Evolutionary conservation across 2,329 filamentous ascomycete species (phyloP), one percentile per base, ranked within the genome.

Genomic region (Xylariaceae sp.): DNA sequence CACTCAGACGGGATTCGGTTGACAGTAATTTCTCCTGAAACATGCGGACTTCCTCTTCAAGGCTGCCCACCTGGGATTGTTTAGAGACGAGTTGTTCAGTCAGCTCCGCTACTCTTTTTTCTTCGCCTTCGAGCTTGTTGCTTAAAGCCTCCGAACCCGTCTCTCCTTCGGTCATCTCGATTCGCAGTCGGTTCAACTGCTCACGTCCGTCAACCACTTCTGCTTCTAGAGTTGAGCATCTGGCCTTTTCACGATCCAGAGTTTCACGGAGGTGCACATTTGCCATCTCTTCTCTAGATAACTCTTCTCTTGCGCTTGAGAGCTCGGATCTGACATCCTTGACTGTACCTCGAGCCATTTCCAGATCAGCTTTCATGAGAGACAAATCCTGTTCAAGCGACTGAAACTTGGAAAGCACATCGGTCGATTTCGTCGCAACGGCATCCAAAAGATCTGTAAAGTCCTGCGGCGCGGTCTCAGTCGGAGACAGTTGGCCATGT

Each of bases 71-170:
- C 52, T 87, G 85, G n/a, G 87, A 86, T 59, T 88, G 84, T n/a
- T 83, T 80, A 46, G 86, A 82, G 3, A 86, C 84, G 17, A 95
- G 75, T 60, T 89, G 82, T 58, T 89, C 81, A 2, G 82, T 80
- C 27, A 95, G 71, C 11, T 75, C 76, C 18, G 79, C 78, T 4
- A 89, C 80, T 66, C 83, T 88, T 50, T 74, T 75, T 67, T 95
- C 89, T 61, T 90, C 86, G 49, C 89, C 87, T 39, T 85, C 82
- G 3, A 95, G 76, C 47, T 84, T 81, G 67, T 85, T 86, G 48
- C 87, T 83, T 47, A 96, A 71, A 27, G 82, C 83, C 66, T 91
- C 89, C 0, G 89, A 90, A 5, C 90, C 90, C 3, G 85, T 90
- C 67, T 94, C 89, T 14, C 89, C 90, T 56, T 91, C 87, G 1